phyloP scores from a whole-genome alignment of 2,329 filamentous ascomycete genomes.

The Paecilomyces niveus region DNA sequence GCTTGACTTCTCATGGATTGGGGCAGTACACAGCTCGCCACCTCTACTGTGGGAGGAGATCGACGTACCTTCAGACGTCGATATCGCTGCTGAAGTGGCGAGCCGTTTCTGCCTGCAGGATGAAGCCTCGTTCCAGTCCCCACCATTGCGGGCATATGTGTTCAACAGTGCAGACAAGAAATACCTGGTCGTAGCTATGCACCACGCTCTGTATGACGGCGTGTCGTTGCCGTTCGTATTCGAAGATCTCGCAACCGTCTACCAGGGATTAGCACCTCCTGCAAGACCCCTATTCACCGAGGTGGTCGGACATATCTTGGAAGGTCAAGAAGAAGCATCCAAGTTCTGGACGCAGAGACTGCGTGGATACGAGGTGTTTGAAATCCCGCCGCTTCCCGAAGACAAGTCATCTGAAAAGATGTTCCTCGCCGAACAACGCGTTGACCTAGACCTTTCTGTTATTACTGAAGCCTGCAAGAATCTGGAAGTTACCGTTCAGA shows the following conservation, averaged over 20 bases:
- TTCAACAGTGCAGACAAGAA: constrained; percentile 18
- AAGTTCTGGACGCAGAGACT: constrained; percentile 17
- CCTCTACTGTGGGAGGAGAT: constrained; percentile 15
- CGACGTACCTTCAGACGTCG: constrained; percentile 6
- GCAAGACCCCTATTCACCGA: constrained; percentile 25
- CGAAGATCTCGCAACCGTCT: constrained; percentile 57
- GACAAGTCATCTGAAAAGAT: constrained; percentile 7
- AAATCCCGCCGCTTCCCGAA: constrained; percentile 12
- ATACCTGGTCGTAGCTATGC: constrained; percentile 57
- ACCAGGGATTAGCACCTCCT: constrained; percentile 33
- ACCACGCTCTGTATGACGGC: constrained; percentile 82
- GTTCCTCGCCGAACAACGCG: constrained; percentile 11
- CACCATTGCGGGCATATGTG: constrained; percentile 30
- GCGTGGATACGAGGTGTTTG: constrained; percentile 13
- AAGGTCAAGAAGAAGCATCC: constrained; percentile 38
- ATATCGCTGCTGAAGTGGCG: constrained; percentile 8
- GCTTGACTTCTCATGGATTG: constrained; percentile 18
- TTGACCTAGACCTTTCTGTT: constrained; percentile 12
- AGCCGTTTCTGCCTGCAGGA: constrained; percentile 10
- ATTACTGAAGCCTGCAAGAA: constrained; percentile 15
- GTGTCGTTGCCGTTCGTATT: constrained; percentile 71
- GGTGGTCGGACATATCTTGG: constrained; percentile 49
- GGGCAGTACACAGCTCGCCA: constrained; percentile 17
- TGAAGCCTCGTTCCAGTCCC: constrained; percentile 12
- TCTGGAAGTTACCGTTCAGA: constrained; percentile 24